Evolutionary conservation across 2,329 filamentous ascomycete species (phyloP), one percentile per base, ranked within the genome.

Genomic region (Escovopsis sp.): DNA sequence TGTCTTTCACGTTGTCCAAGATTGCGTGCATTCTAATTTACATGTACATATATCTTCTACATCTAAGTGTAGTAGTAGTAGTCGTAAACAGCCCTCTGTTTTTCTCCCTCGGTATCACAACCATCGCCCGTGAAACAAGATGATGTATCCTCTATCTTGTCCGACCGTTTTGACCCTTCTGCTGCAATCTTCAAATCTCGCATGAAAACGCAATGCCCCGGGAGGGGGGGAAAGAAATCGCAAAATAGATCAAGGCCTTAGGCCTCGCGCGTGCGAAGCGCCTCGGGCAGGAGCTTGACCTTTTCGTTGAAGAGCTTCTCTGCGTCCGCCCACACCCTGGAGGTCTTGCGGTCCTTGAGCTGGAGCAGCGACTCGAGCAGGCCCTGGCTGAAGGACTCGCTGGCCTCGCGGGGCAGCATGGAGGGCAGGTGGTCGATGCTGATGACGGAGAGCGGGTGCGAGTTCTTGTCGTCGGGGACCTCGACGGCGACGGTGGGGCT

Each of bases 351-450:
- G 57, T 91, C 75, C 61, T 91, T 85, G 48, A 95, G 71, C 47
- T 79, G 72, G 47, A 91, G 62, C 51, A 95, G 65, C 55, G 78
- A 83, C 18, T 86, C 85, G 55, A 94, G 67, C 50, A 95, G 68
- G 39, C 82, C 82, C 41, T 73, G 68, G 59, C 80, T 85, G 66
- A 94, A 95, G 18, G 80, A 80, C 65, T 95, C 87, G 36, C 79
- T 86, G 26, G 86, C 80, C 66, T 95, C 89, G 42, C 89, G 73
- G 1, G 89, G 85, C 33, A 96, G 70, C 51, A 95, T 73, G 42
- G 78, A 82, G 4, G 86, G 85, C 41, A 93, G 70, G 58, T 93
- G 85, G 61, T 93, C 85, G 55, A 93, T 91, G 59, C 78, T 82
- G 62, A 95, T 94, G 52, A 95, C 84, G 39, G 75, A 80, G 44